Conservation (phyloP, 768 basidiomycete genomes). For the Gloeostereum incarnatum region DNA sequence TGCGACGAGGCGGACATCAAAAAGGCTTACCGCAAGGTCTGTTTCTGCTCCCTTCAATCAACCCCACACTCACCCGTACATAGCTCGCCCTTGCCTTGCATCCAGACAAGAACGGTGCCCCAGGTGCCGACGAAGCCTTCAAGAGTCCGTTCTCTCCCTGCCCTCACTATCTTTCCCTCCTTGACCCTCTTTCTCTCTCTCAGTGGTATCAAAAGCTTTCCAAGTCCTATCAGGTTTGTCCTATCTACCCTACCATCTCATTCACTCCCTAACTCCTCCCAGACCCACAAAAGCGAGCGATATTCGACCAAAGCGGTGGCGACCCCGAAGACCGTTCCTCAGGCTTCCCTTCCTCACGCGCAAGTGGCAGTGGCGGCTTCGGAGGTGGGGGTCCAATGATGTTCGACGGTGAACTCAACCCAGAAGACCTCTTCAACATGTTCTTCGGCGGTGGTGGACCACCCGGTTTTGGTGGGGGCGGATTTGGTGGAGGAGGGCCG, state of each 20-base stretch:
- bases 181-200: constrained; percentile 6
- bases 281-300: constrained; percentile 87
- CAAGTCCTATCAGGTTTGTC: constrained; percentile 78
- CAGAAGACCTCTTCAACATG: constrained; percentile 97
- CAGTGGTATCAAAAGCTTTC: constrained; percentile 98
- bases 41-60: constrained; percentile 8
- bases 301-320: constrained; percentile 73
- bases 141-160: constrained; percentile 55
- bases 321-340: constrained; percentile 83
- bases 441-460: constrained; percentile 81
- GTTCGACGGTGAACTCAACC: constrained; percentile 85
- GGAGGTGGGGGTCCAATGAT: constrained; percentile 32
- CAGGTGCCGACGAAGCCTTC: constrained; percentile 98
- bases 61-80: constrained; percentile 7
- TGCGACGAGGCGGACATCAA: constrained; percentile 84
- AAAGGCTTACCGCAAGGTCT: constrained; percentile 93
- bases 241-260: neutral
- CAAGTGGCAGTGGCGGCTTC: constrained; percentile 38
- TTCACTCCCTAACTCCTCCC: constrained; percentile 6
- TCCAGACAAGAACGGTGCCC: constrained; percentile 93
- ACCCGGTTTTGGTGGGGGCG: constrained; percentile 39
- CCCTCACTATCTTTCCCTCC: constrained; percentile 1
- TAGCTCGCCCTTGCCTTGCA: constrained; percentile 87
- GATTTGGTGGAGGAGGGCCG: constrained; percentile 52
- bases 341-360: constrained; percentile 47